A percentile compares a stretch with the other conserved stretches of the same genome.
Evolutionary conservation across 2,329 filamentous ascomycete species (phyloP).

Genomic region (Cordyceps fumosorosea): DNA sequence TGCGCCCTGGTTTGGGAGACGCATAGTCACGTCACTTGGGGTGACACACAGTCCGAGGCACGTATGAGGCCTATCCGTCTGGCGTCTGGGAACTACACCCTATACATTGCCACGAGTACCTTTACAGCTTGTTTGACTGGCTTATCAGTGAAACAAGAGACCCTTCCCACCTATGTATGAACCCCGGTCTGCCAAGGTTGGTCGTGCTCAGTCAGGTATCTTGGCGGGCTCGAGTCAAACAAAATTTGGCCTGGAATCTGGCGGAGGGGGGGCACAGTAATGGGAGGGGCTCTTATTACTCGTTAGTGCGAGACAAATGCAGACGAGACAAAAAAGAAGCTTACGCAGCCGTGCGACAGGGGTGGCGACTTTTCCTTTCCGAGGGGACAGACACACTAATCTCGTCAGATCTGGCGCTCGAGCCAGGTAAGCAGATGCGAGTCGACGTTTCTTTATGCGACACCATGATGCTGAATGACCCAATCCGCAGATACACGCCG

Average conservation of each 20-base stretch:
- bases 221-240: not conserved
- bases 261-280: not conserved
- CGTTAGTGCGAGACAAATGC: not conserved
- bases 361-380: not conserved
- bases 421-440: slow-evolving; percentile 8
- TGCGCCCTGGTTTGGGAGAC: not conserved
- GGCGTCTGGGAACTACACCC: not conserved
- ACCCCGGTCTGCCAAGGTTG: slow-evolving; percentile 3
- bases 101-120: not conserved
- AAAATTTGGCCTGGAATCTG: not conserved
- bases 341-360: slow-evolving; percentile 7
- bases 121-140: not conserved
- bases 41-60: slow-evolving; percentile 1
- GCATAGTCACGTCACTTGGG: not conserved
- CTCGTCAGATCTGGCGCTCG: slow-evolving; percentile 12
- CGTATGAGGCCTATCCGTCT: not conserved
- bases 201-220: not conserved
- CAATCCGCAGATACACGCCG: not conserved
- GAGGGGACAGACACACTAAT: not conserved
- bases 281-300: not conserved
- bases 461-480: not conserved
- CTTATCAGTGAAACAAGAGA: slow-evolving; percentile 4
- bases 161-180: not conserved
- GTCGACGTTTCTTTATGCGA: slow-evolving; percentile 1
- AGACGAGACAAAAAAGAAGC: slow-evolving; percentile 5